phyloP scores from a whole-genome alignment of 2,329 filamentous ascomycete species.

The Botryotinia convoluta region DNA sequence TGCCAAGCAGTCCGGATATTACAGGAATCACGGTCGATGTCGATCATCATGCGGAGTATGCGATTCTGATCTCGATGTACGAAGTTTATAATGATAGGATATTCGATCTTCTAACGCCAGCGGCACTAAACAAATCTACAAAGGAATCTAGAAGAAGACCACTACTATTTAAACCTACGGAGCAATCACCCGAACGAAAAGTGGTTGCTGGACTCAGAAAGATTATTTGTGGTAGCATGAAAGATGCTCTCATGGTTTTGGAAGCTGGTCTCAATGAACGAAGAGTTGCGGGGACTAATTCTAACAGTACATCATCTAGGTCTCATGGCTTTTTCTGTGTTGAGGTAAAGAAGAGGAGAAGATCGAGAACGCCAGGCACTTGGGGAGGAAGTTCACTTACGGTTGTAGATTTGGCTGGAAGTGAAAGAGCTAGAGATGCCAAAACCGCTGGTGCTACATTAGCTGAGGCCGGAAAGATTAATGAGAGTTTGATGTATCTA shows the following conservation, averaged over 20 bases:
- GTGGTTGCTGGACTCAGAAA: constrained; percentile 90
- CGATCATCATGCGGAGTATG: constrained; percentile 73
- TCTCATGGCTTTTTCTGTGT: constrained; percentile 96
- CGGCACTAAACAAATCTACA: constrained; percentile 56
- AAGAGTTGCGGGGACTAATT: constrained; percentile 83
- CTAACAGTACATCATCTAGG: constrained; percentile 87
- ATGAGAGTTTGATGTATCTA: constrained; percentile 96
- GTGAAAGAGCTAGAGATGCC: constrained; percentile 86
- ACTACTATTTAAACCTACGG: constrained; percentile 88
- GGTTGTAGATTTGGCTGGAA: constrained; percentile 89
- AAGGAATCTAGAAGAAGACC: constrained; percentile 75
- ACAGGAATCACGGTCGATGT: constrained; percentile 64
- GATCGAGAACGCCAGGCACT: constrained; percentile 49
- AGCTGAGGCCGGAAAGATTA: constrained; percentile 96
- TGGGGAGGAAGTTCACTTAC: constrained; percentile 81
- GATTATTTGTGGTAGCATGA: constrained; percentile 76
- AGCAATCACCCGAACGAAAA: constrained; percentile 85
- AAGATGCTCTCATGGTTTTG: constrained; percentile 83
- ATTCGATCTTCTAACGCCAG: constrained; percentile 80
- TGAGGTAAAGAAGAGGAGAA: constrained; percentile 80
- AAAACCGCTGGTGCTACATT: constrained; percentile 92
- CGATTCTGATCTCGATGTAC: constrained; percentile 93
- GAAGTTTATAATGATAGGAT: constrained; percentile 99
- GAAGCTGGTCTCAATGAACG: constrained; percentile 87
- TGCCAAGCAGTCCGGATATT: constrained; percentile 74